Percentiles rank a stretch among this genome's conserved stretches.
Evolutionary conservation across 2,329 filamentous ascomycete genomes (phyloP).

Genomic region (Venturia asperata): DNA sequence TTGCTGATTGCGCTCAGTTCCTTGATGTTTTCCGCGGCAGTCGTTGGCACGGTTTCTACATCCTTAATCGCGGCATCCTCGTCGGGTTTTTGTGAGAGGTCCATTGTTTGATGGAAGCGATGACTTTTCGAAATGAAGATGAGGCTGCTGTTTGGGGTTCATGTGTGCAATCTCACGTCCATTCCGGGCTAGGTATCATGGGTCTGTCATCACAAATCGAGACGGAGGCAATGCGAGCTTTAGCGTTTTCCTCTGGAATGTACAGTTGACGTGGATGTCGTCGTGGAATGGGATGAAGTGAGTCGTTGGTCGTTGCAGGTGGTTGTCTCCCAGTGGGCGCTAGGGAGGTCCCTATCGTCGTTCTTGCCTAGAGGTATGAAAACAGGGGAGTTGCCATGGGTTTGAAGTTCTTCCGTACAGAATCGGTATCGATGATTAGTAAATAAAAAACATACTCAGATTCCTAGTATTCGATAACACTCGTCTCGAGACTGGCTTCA

Average conservation of each 20-base stretch:
- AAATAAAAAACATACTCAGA: not conserved
- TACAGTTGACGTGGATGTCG: no score
- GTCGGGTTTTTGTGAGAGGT: not conserved
- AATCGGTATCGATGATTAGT: not conserved
- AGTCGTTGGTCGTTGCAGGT: not conserved
- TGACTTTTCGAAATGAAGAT: no score
- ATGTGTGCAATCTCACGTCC: not conserved
- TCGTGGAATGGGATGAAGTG: not conserved
- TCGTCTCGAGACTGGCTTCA: not conserved
- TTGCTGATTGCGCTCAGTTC: slow-evolving; percentile 28
- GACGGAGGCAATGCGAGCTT: not conserved
- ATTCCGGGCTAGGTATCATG: not conserved
- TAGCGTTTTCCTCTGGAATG: no score
- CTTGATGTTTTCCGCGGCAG: slow-evolving; percentile 17
- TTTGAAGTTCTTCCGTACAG: not conserved
- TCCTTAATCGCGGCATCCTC: not conserved
- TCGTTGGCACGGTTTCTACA: not conserved
- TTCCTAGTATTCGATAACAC: not conserved
- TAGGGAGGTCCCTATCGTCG: not conserved
- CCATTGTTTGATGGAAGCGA: not conserved
- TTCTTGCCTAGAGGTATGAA: not conserved
- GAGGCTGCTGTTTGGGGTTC: not conserved
- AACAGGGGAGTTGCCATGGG: no score
- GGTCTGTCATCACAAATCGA: not conserved
- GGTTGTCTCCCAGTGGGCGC: not conserved